Evolutionary conservation across 345 rosid species (phyloP).

Genomic region (Eucalyptus leucophloia): DNA sequence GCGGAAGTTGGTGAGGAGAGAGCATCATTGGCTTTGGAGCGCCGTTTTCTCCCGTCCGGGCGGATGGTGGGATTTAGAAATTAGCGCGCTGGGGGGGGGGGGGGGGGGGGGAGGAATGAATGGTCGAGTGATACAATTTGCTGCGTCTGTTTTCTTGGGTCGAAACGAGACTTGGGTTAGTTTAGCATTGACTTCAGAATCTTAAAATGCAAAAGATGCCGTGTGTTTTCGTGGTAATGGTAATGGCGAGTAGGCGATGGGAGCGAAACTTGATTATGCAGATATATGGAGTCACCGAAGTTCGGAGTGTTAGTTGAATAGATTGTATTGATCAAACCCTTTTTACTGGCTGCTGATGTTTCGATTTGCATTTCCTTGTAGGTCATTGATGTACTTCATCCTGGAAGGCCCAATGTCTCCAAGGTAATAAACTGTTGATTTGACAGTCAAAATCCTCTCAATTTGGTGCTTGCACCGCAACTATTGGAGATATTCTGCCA

Average conservation of each 20-base stretch:
- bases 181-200: background rate
- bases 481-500: background rate
- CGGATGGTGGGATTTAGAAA: background rate
- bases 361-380: background rate
- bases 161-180: background rate
- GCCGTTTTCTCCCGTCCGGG: background rate
- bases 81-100: background rate
- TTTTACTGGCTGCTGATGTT: background rate
- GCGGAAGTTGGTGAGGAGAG: background rate
- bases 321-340: background rate
- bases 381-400: constrained; percentile 96
- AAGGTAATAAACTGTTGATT: constrained; percentile 33
- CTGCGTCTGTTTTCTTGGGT: background rate
- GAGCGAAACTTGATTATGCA: background rate
- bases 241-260: background rate
- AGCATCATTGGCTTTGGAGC: background rate
- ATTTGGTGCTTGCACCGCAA: background rate
- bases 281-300: background rate
- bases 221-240: background rate
- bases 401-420: constrained; percentile 88
- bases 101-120: background rate
- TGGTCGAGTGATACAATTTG: background rate
- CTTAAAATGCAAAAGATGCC: background rate
- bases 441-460: background rate
- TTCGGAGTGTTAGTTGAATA: background rate